Evolutionary conservation across 2,329 filamentous ascomycete species (phyloP).

Genomic region (Cladosporium colombiae): DNA sequence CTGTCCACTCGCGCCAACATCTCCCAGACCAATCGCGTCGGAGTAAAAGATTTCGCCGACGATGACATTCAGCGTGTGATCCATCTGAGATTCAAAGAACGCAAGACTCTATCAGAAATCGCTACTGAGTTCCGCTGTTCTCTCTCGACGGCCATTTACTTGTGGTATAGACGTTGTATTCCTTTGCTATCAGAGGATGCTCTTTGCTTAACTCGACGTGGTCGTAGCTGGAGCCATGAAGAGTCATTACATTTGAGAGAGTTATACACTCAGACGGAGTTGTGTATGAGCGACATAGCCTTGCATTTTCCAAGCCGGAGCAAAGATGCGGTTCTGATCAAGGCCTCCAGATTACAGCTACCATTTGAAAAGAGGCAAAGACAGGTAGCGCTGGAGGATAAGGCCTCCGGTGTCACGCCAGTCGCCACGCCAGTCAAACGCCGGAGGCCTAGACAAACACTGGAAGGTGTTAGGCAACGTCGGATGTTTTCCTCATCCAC

Average conservation of each 20-base stretch:
- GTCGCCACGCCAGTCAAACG: background rate
- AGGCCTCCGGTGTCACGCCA: background rate
- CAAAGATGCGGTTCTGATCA: background rate
- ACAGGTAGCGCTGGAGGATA: background rate
- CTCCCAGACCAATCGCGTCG: background rate
- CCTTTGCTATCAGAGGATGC: background rate
- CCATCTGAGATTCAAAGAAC: background rate
- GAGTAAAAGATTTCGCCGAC: background rate
- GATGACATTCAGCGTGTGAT: background rate
- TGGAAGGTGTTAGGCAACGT: background rate
- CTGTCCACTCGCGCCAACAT: background rate
- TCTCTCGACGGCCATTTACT: background rate
- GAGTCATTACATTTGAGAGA: background rate
- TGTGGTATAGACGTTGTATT: background rate
- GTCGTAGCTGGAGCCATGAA: background rate
- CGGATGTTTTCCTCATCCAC: background rate
- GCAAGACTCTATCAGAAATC: background rate
- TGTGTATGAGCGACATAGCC: background rate
- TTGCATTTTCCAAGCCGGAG: background rate
- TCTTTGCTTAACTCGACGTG: background rate
- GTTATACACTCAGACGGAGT: background rate
- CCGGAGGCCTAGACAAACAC: background rate
- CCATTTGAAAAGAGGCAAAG: background rate
- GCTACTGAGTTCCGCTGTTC: background rate
- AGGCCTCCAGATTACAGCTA: background rate